Base-by-base conservation (phyloP, 176 grass and related monocot species). In the Phoenix dactylifera region DNA sequence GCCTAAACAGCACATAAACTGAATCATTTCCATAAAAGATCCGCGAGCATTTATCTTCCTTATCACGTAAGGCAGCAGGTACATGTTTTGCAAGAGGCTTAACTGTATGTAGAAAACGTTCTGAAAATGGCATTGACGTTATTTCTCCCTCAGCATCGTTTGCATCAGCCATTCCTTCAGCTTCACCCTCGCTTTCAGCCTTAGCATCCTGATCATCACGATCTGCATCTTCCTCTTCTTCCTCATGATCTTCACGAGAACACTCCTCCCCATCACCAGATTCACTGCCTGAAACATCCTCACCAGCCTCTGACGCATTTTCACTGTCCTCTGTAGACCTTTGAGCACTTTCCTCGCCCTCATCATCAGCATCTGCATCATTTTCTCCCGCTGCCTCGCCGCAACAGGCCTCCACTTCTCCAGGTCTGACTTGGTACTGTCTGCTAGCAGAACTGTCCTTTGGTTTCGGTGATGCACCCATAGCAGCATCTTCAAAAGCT, bases 1-100 rank as follows among this genome's bases (percentile, higher is more conserved):
- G 57, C 63, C 86, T 80, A 60, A 89, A 81, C 20, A 89, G 57
- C 48, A 81, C 77, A 78, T 81, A 89, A 62, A 89, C 78, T n/a
- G 80, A 79, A 55, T 66, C 86, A 56, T 84, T 83, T 22, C 80
- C 86, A 68, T 89, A 89, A 78, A 89, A 89, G 50, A 84, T 73
- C 48, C 23, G 16, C 6, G 66, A 74, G 58, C 22, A 67, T 16
- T 73, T 79, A 24, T 77, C 74, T 12, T 51, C 71, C 16, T 55
- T 64, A 49, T 58, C 22, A 63, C 51, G 69, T 39, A 84, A 72
- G 19, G 67, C 66, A 48, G 35, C 69, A 66, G 77, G 74, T 4
- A 82, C 74, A 73, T 80, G 77, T 59, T 80, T 84, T 4, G 77
- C 53, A 49, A 89, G 81, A 35, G 86, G 86, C 50, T 70, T 77